phyloP scores from a whole-genome alignment of 2,329 filamentous ascomycete genomes.

The Mollisia scopiformis region DNA sequence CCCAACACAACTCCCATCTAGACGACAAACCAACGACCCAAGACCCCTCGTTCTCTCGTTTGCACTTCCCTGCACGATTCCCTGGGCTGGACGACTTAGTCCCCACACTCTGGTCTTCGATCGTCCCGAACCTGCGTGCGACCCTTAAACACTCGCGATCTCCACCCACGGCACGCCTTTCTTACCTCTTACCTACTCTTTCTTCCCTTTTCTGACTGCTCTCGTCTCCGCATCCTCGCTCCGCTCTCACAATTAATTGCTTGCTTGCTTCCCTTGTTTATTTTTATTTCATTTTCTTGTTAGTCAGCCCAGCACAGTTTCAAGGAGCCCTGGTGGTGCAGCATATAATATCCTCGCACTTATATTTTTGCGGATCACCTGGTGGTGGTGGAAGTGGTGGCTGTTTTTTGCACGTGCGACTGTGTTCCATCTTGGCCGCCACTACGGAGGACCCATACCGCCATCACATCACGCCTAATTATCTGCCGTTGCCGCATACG shows the following conservation, averaged over 20 bases:
- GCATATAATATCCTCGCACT: conserved; percentile 14
- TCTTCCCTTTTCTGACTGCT: conserved; percentile 11
- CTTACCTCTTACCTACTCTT: no score
- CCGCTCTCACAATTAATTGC: conserved; percentile 26
- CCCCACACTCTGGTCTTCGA: conserved; percentile 29
- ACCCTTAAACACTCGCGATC: conserved; percentile 24
- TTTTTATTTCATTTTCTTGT: background rate
- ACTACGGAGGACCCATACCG: no score
- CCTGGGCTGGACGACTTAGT: conserved; percentile 23
- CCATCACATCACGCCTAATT: conserved; percentile 24
- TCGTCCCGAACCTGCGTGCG: conserved; percentile 16
- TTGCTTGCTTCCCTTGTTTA: conserved; percentile 16
- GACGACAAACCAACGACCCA: no score
- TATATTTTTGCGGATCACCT: conserved; percentile 19
- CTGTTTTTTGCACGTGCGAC: conserved; percentile 24
- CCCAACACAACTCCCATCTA: conserved; percentile 18
- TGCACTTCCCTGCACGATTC: conserved; percentile 26
- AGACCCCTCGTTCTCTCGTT: no score
- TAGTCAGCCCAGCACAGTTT: conserved; percentile 20
- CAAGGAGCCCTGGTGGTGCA: conserved; percentile 33
- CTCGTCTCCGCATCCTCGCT: conserved; percentile 1
- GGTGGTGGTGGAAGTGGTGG: no score
- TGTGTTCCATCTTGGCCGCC: conserved; percentile 27
- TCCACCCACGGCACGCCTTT: conserved; percentile 5
- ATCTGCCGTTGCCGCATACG: conserved; percentile 13